These are phyloP conservation scores for Phoma sp. DNA, from an alignment of 2,329 filamentous ascomycete genomes.

Conservation along the genomic window DNA sequence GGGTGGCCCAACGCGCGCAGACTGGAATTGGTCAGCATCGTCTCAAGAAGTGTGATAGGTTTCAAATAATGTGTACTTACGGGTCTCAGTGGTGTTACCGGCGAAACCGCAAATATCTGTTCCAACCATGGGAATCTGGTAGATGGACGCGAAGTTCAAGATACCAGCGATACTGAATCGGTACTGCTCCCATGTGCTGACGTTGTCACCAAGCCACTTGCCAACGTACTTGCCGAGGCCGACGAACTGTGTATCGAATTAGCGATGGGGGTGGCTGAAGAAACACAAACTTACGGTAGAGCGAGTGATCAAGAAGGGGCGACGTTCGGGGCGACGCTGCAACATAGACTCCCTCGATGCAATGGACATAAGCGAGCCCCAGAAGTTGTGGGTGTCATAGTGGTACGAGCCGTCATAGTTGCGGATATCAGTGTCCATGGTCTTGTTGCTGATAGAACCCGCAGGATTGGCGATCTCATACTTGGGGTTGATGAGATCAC, in stretches of 20 bases:
- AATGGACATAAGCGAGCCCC: constrained; percentile 76
- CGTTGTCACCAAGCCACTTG: constrained; percentile 66
- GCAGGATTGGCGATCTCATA: constrained; percentile 69
- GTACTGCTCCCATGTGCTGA: constrained; percentile 54
- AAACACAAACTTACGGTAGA: constrained; percentile 64
- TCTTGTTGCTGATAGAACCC: constrained; percentile 53
- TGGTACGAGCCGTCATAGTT: constrained; percentile 72
- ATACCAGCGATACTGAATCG: constrained; percentile 50
- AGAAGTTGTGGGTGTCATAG: constrained; percentile 80
- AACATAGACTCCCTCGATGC: constrained; percentile 72
- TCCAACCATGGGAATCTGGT: constrained; percentile 57
- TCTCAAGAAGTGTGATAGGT: too few relatives aligned
- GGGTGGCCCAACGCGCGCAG: constrained; percentile 74
- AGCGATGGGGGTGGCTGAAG: too few relatives aligned
- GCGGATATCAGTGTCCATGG: constrained; percentile 71
- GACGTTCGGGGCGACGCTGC: constrained; percentile 65
- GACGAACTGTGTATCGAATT: constrained; percentile 58
- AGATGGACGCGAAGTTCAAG: constrained; percentile 55
- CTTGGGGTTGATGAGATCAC: constrained; percentile 70
- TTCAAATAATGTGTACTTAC: background rate
- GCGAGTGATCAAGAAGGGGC: constrained; percentile 76
- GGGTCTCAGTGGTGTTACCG: constrained; percentile 69
- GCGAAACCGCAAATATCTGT: constrained; percentile 78
- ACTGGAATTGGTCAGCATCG: too few relatives aligned
- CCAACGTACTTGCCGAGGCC: constrained; percentile 69